A percentile compares a stretch with the other conserved stretches of the same genome.
These are phyloP conservation scores for Chlamydomonas incerta DNA, from an alignment of 139 green algal species.

Conservation along the genomic window DNA sequence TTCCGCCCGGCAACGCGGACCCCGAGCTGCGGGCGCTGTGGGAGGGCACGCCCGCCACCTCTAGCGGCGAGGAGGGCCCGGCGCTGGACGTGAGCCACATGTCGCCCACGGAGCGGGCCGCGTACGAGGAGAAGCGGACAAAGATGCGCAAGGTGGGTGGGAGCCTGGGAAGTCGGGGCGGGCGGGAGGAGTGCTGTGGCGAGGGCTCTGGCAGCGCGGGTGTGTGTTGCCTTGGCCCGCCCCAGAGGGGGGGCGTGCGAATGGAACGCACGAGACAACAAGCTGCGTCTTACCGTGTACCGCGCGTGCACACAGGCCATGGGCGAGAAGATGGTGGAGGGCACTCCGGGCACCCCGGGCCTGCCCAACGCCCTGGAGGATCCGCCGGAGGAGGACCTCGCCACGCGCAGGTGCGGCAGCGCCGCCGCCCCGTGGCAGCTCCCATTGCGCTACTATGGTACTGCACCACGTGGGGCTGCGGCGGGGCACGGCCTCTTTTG, in stretches of 20 bases:
- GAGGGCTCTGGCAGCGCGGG: neutral
- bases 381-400: conserved; percentile 9
- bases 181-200: neutral
- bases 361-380: neutral
- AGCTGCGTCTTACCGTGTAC: no score
- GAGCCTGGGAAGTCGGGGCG: neutral
- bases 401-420: conserved; percentile 25
- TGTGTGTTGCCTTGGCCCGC: no score
- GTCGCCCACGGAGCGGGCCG: conserved; percentile 66
- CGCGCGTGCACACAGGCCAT: conserved; percentile 39
- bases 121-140: conserved; percentile 88
- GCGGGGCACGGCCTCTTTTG: no score
- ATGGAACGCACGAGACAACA: no score
- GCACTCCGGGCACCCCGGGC: neutral
- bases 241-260: no score
- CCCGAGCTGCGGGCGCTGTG: conserved; percentile 6
- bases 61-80: conserved; percentile 1
- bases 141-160: conserved; percentile 72
- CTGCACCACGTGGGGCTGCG: no score
- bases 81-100: conserved; percentile 40
- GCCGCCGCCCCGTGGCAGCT: no score
- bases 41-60: conserved; percentile 12
- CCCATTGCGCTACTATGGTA: no score
- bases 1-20: conserved; percentile 60
- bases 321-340: conserved; percentile 49